Percentiles rank a stretch among this genome's conserved stretches.
Conservation (phyloP, 2,329 filamentous ascomycete genomes). For the Helotiales sp. region DNA sequence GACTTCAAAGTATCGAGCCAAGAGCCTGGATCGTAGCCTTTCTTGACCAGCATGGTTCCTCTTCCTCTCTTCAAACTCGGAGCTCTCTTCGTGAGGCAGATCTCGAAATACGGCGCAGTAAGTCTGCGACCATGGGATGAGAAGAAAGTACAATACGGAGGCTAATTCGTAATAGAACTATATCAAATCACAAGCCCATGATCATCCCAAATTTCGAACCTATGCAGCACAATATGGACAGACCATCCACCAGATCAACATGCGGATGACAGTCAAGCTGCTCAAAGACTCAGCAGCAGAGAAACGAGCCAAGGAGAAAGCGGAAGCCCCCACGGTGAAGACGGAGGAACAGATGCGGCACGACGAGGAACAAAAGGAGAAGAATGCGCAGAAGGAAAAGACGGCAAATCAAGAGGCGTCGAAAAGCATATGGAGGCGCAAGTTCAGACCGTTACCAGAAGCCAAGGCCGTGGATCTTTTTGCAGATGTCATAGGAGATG, state of each 20-base stretch:
- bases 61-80: slow-evolving; percentile 72
- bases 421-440: slow-evolving; percentile 64
- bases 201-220: slow-evolving; percentile 63
- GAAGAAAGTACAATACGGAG: background rate
- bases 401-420: slow-evolving; percentile 39
- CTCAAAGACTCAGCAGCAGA: slow-evolving; percentile 63
- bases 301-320: slow-evolving; percentile 63
- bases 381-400: slow-evolving; percentile 46
- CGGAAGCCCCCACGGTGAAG: slow-evolving; percentile 67
- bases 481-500: slow-evolving; percentile 67
- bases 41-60: slow-evolving; percentile 58
- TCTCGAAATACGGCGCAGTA: slow-evolving; percentile 74
- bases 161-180: slow-evolving; percentile 56
- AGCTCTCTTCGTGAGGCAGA: slow-evolving; percentile 65
- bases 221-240: slow-evolving; percentile 68
- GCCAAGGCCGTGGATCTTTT: slow-evolving; percentile 69
- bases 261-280: slow-evolving; percentile 65
- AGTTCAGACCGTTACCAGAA: slow-evolving; percentile 67
- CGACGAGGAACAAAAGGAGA: slow-evolving; percentile 54
- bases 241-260: slow-evolving; percentile 68
- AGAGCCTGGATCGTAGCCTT: background rate
- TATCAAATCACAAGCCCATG: slow-evolving; percentile 69
- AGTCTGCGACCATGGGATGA: slow-evolving; percentile 38
- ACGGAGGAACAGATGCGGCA: slow-evolving; percentile 64
- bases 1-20: background rate